Conservation (phyloP, 2,329 filamentous ascomycete species). For the Dactylellina leptospora region DNA sequence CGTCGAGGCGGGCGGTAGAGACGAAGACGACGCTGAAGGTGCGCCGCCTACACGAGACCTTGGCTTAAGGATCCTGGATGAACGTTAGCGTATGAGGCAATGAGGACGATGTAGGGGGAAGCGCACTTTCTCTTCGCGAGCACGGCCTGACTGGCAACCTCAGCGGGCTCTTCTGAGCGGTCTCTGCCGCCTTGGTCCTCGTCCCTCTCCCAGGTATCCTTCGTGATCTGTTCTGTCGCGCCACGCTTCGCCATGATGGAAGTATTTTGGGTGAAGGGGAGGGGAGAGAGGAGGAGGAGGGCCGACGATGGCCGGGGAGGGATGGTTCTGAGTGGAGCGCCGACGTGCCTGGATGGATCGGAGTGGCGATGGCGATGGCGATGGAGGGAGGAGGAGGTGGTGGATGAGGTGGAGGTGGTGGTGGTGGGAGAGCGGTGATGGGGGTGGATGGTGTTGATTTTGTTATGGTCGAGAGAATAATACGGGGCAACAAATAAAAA, state of each 20-base stretch:
- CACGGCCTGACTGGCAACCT: slow-evolving; percentile 30
- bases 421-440: slow-evolving; percentile 2
- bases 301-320: neutral
- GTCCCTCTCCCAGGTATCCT: slow-evolving; percentile 47
- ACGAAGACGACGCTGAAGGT: slow-evolving; percentile 5
- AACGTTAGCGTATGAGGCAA: neutral
- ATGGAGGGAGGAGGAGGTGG: slow-evolving; percentile 18
- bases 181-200: slow-evolving; percentile 44
- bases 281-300: neutral
- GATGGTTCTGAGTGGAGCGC: neutral
- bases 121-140: slow-evolving; percentile 50
- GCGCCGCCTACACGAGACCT: slow-evolving; percentile 36
- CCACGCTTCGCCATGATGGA: slow-evolving; percentile 49
- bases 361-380: slow-evolving; percentile 16
- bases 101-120: neutral
- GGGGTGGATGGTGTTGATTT: neutral
- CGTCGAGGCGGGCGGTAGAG: neutral
- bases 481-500: slow-evolving; percentile 5
- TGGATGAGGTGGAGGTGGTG: slow-evolving; percentile 11
- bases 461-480: neutral
- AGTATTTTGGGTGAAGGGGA: neutral
- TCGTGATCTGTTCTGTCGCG: slow-evolving; percentile 51
- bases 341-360: neutral
- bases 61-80: slow-evolving; percentile 44
- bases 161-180: slow-evolving; percentile 43